Evolutionary conservation across 352 stramenopile genomes (phyloP), one percentile per base, ranked within the genome.

Genomic region (Globisporangium radiosum): DNA sequence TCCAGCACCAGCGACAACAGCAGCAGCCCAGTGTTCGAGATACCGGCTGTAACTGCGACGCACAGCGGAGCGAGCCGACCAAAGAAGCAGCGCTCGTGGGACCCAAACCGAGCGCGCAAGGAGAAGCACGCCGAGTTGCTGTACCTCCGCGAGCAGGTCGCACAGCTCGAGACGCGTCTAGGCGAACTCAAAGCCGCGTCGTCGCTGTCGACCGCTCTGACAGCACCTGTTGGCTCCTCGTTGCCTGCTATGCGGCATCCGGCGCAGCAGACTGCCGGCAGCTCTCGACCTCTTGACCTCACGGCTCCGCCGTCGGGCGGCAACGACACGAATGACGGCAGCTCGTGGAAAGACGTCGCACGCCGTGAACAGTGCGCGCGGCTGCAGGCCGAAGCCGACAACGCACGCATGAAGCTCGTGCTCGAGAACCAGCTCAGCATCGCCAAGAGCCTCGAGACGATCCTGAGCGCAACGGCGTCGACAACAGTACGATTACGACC

Each of bases 351-450:
- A 9, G 64, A 76, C 44, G 67, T 78, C 57, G 68, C 69, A 37
- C 61, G 59, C 2, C 60, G 57, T 0, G 71, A 83, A 50, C 59
- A 70, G 38, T 50, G 66, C 56, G 63, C 62, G 54, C 64, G 71
- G 51, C 60, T 71, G 48, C 71, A 77, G 36, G 64, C 73, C 0
- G 71, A 83, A 51, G 62, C 64, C 9, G 73, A 80, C 50, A 83
- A 83, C n/a, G 55, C 64, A n/a, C 71, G 64, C 7, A 63, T 83
- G 40, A 83, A 83, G 52, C 56, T 73, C 4, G 66, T 72, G 15
- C 65, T 83, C 17, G 73, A 80, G 51, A 70, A 65, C 47, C 73
- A 83, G 55, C 66, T 78, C 33, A 77, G 78, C 50, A 51, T 80
- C 38, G 71, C 73, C 10, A 77, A 78, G 47, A 76, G 71, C 62